These are phyloP conservation scores for Pseudocercospora vitis DNA, from an alignment of 2,329 filamentous ascomycete genomes.

Conservation along the genomic window DNA sequence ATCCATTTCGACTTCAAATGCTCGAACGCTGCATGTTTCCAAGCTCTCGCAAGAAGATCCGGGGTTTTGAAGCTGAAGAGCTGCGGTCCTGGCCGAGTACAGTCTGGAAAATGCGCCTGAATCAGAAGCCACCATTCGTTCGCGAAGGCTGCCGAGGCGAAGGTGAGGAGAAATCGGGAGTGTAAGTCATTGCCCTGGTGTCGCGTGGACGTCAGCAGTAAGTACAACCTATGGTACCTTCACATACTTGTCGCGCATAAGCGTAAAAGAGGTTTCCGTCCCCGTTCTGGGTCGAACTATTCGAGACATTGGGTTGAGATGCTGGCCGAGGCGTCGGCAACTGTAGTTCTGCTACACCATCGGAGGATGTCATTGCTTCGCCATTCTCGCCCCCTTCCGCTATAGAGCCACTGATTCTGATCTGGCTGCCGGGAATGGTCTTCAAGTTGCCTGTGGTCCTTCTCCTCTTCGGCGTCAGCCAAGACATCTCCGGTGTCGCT, in stretches of 20 bases:
- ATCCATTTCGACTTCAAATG: constrained; percentile 38
- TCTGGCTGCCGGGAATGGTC: constrained; percentile 19
- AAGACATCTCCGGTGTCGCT: constrained; percentile 22
- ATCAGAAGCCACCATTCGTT: constrained; percentile 38
- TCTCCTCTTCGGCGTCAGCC: constrained; percentile 31
- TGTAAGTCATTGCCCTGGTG: constrained; percentile 28
- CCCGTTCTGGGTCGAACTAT: not conserved
- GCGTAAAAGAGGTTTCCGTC: constrained; percentile 34
- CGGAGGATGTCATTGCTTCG: not conserved
- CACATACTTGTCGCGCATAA: constrained; percentile 31
- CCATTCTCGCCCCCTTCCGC: constrained; percentile 7
- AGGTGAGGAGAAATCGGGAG: constrained; percentile 37
- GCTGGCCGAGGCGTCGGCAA: constrained; percentile 7
- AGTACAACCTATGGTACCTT: not conserved
- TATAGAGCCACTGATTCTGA: not conserved
- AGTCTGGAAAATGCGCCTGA: constrained; percentile 33
- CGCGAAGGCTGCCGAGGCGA: constrained; percentile 33
- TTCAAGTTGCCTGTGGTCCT: constrained; percentile 31
- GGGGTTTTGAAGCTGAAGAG: constrained; percentile 37
- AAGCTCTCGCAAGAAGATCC: constrained; percentile 31
- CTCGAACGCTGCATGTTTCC: constrained; percentile 33
- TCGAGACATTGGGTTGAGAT: constrained; percentile 16
- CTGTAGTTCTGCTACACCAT: constrained; percentile 13
- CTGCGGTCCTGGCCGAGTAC: constrained; percentile 34
- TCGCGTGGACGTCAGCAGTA: not conserved